Evolutionary conservation across 2,329 filamentous ascomycete genomes (phyloP), one percentile per base, ranked within the genome.

Genomic region (Triangularia verruculosa): DNA sequence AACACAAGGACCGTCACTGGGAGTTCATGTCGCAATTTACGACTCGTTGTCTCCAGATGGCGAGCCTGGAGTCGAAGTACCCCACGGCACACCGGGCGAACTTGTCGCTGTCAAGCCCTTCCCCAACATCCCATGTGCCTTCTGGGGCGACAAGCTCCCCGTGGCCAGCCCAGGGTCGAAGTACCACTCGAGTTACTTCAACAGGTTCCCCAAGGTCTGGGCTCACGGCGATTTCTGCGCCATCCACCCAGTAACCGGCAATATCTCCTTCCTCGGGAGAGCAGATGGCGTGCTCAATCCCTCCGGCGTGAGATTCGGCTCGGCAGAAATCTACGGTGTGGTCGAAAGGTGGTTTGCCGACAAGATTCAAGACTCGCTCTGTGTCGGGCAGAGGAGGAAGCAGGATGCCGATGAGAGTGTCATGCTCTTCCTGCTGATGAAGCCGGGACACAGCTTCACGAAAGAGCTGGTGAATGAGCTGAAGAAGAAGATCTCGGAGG

Each of bases 201-300:
- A 78, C 1, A 83, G 86, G 56, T 90, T 86, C 76, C 77, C 82
- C 6, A 78, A 86, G 61, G 90, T 91, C 1, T 95, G 91, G 92
- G 89, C 90, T 0, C 92, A 95, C 67, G 91, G 91, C 22, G 92
- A 95, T 72, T 94, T 93, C 73, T 87, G 91, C 70, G 82, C 84
- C 34, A 78, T 90, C 13, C 86, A 94, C 71, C 90, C 90, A 0
- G 68, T 77, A 3, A 93, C 90, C 1, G 83, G 86, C 6, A 83
- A 86, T 54, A 73, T 92, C 5, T 74, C 84, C 12, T 88, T 93
- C 68, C 81, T 91, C 0, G 90, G 90, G 1, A 82, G 90, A 1
- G 89, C 86, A 1, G 91, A 95, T 71, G 91, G 91, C 12, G 91
- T 95, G 1, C 77, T 95, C 59, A 95, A 95, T 72, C 91, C 91